Conservation (phyloP, 331 rosid genomes). For the Malus hybrid region DNA sequence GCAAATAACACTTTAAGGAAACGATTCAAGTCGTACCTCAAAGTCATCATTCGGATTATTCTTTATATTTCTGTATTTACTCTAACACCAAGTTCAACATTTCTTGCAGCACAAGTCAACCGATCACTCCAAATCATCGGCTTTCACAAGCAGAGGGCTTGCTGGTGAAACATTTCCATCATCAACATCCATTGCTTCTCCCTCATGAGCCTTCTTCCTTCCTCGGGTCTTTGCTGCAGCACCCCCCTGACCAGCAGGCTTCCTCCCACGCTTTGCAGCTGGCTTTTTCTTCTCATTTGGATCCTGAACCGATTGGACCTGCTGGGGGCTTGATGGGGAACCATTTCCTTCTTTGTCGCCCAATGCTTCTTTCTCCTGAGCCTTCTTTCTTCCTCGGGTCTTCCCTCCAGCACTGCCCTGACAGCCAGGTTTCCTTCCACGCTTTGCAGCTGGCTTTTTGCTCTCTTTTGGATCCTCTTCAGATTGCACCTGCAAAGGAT, state of each 20-base stretch:
- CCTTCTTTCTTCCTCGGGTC: constrained; percentile 11
- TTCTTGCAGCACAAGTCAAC: not conserved
- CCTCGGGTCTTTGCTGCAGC: not conserved
- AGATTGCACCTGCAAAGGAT: constrained; percentile 30
- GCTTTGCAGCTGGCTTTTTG: not conserved
- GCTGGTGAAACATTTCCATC: not conserved
- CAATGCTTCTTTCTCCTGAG: not conserved
- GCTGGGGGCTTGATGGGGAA: constrained; percentile 40
- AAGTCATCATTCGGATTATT: no score
- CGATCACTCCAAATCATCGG: not conserved
- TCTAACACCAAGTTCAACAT: not conserved
- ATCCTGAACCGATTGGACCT: constrained; percentile 16
- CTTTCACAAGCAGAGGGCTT: not conserved
- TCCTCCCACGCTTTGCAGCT: not conserved
- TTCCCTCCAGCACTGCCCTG: not conserved
- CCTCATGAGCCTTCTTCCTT: not conserved
- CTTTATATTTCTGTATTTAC: no score
- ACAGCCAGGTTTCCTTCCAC: constrained; percentile 13
- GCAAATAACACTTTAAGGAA: no score
- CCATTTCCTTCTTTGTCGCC: constrained; percentile 13
- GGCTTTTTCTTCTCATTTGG: not conserved
- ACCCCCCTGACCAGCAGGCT: not conserved
- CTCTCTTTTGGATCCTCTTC: constrained; percentile 11
- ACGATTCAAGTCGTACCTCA: no score
- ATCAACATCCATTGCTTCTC: not conserved